Conservation (phyloP, 2,329 filamentous ascomycete species). For the Celoporthe dispersa region DNA sequence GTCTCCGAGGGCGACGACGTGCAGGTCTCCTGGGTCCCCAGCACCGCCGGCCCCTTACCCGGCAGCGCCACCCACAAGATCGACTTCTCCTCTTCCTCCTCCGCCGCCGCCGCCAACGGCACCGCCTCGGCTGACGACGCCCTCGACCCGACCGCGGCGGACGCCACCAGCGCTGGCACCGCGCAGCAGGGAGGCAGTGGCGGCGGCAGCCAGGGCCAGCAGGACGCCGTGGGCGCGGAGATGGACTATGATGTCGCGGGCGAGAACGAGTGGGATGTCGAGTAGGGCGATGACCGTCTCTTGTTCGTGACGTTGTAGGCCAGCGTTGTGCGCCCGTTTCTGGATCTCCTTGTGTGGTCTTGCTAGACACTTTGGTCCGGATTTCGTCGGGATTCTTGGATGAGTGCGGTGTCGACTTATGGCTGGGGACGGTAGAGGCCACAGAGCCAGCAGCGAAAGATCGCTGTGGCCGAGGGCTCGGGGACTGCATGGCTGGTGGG, state of each 20-base stretch:
- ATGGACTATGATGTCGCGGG: conserved; percentile 61
- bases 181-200: conserved; percentile 21
- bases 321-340: not conserved
- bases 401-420: not conserved
- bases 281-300: conserved; percentile 10
- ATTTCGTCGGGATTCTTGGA: not conserved
- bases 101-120: conserved; percentile 20
- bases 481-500: not conserved
- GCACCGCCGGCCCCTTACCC: conserved; percentile 32
- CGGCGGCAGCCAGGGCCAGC: conserved; percentile 31
- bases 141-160: conserved; percentile 28
- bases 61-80: conserved; percentile 32
- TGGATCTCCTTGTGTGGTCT: not conserved
- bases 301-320: not conserved
- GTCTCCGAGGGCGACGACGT: conserved; percentile 67
- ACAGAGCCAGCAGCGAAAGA: not conserved
- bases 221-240: conserved; percentile 42
- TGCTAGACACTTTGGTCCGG: not conserved
- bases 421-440: not conserved
- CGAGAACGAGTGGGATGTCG: conserved; percentile 51
- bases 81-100: conserved; percentile 27
- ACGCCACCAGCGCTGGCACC: conserved; percentile 20
- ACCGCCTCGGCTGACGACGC: not conserved
- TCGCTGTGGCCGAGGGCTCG: not conserved
- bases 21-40: conserved; percentile 67